Percentiles rank a stretch among this genome's conserved stretches.
Evolutionary conservation across 2,329 filamentous ascomycete genomes (phyloP).

Genomic region (Beauveria australis): DNA sequence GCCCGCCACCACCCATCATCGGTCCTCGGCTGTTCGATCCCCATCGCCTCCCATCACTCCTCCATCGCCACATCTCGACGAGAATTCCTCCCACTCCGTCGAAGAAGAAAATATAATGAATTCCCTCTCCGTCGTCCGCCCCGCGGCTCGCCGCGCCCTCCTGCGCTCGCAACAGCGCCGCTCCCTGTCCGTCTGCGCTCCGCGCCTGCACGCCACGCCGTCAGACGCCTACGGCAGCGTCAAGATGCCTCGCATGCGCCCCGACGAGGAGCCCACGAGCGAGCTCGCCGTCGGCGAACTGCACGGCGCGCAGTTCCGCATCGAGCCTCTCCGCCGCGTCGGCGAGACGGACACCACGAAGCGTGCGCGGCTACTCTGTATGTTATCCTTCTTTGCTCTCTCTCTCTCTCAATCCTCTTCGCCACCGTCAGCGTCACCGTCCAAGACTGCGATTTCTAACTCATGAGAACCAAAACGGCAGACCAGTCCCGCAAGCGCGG

Average conservation of each 20-base stretch:
- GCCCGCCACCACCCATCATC: background rate
- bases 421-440: too few relatives aligned
- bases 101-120: background rate
- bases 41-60: background rate
- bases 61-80: background rate
- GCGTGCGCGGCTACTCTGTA: slow-evolving; percentile 71
- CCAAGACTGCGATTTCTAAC: background rate
- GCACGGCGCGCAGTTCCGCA: slow-evolving; percentile 74
- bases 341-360: slow-evolving; percentile 82
- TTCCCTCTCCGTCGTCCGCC: slow-evolving; percentile 14
- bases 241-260: slow-evolving; percentile 20
- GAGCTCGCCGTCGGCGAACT: slow-evolving; percentile 82
- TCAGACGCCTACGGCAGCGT: slow-evolving; percentile 15
- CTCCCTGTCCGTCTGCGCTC: slow-evolving; percentile 17
- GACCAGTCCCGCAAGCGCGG: slow-evolving; percentile 96
- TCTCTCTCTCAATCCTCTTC: too few relatives aligned
- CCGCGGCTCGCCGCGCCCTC: slow-evolving; percentile 13
- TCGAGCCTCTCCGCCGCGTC: slow-evolving; percentile 78
- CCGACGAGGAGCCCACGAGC: slow-evolving; percentile 7
- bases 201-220: slow-evolving; percentile 4
- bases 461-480: slow-evolving; percentile 26
- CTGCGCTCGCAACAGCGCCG: slow-evolving; percentile 12
- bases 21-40: background rate
- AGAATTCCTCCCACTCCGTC: background rate
- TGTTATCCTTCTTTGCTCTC: slow-evolving; percentile 27